Percentiles rank a stretch among this genome's conserved stretches.
Evolutionary conservation across 1,284 basidiomycete genomes (phyloP).

Genomic region (Trichosporon faecale): DNA sequence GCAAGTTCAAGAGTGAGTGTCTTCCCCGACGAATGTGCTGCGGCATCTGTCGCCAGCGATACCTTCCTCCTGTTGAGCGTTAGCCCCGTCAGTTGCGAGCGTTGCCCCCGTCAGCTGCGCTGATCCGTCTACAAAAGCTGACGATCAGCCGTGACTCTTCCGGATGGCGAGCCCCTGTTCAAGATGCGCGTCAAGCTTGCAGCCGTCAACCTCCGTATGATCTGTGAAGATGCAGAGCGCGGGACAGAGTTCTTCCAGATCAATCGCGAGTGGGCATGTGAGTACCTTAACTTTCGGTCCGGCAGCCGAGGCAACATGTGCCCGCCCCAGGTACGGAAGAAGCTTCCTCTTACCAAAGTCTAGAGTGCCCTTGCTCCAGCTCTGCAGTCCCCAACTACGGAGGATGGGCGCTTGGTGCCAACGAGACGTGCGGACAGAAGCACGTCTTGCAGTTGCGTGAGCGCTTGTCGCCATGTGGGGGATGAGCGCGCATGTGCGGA

Average conservation of each 20-base stretch:
- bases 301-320: background rate
- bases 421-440: background rate
- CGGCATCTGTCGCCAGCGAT: too few relatives aligned
- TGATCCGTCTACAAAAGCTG: background rate
- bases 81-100: background rate
- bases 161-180: background rate
- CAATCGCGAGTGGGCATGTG: background rate
- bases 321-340: background rate
- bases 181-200: constrained; percentile 8
- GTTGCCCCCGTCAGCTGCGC: too few relatives aligned
- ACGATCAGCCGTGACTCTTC: background rate
- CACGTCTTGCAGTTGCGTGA: background rate
- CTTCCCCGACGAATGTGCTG: too few relatives aligned
- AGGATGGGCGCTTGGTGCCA: background rate
- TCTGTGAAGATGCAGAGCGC: constrained; percentile 2
- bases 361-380: background rate
- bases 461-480: background rate
- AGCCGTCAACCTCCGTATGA: background rate
- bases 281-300: background rate
- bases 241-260: constrained; percentile 7
- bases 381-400: too few relatives aligned
- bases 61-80: too few relatives aligned
- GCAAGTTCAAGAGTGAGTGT: constrained; percentile 4
- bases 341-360: background rate
- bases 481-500: background rate